Evolutionary conservation across 106 monocot species (phyloP).

Genomic region (Chionographis japonica): DNA sequence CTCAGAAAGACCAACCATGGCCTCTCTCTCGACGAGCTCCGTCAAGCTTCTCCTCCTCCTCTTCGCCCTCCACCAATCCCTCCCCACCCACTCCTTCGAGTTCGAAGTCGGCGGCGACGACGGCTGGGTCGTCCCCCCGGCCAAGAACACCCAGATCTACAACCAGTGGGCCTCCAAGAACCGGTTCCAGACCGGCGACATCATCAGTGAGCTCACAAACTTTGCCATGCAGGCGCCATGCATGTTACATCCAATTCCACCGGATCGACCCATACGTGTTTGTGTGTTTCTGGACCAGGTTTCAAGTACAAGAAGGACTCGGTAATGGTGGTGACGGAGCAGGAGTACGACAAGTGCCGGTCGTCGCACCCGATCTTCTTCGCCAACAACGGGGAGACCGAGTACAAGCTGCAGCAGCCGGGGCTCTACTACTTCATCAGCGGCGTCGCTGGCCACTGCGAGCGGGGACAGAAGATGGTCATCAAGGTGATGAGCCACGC

Average conservation of each 20-base stretch:
- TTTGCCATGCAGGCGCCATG: neutral
- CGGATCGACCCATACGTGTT: no score
- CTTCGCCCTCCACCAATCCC: neutral
- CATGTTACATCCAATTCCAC: neutral
- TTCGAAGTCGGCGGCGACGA: conserved; percentile 62
- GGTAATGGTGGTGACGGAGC: conserved; percentile 64
- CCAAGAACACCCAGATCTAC: conserved; percentile 38
- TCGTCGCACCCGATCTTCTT: conserved; percentile 65
- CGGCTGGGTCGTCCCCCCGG: conserved; percentile 62
- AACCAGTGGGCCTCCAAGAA: conserved; percentile 84
- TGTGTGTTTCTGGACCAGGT: conserved; percentile 7
- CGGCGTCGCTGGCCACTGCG: conserved; percentile 68
- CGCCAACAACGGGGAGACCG: conserved; percentile 69
- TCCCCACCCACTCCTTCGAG: conserved; percentile 17
- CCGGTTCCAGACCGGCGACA: conserved; percentile 65
- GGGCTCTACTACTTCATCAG: conserved; percentile 94
- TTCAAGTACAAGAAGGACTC: conserved; percentile 88
- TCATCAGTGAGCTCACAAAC: conserved; percentile 37
- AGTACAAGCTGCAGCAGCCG: conserved; percentile 29
- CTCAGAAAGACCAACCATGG: neutral
- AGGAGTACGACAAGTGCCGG: conserved; percentile 69
- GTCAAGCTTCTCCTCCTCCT: neutral
- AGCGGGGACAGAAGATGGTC: conserved; percentile 76
- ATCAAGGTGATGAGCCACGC: conserved; percentile 47
- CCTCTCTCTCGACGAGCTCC: neutral